A percentile compares a stretch with the other conserved stretches of the same genome.
Conservation (phyloP, 345 rosid species). For the Balakata baccata region DNA sequence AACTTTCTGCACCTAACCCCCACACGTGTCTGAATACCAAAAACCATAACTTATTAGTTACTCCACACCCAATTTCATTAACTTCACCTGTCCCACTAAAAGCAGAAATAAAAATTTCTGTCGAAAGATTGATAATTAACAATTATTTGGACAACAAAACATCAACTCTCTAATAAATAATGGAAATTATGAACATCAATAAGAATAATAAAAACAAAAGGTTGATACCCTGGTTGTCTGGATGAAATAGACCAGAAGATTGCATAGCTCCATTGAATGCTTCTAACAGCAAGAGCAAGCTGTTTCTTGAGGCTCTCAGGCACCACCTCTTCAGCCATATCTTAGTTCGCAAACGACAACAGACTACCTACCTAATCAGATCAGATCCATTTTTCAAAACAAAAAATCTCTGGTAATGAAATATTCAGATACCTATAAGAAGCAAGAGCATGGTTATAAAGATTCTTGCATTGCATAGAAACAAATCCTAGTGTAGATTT, state of each 20-base stretch:
- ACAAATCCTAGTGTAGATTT: neutral
- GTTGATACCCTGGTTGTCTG: constrained; percentile 65
- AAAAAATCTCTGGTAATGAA: neutral
- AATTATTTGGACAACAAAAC: neutral
- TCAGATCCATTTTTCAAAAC: constrained; percentile 7
- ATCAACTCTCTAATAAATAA: neutral
- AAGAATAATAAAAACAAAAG: neutral
- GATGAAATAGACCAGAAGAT: constrained; percentile 88
- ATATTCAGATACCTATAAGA: neutral
- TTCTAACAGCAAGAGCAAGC: constrained; percentile 79
- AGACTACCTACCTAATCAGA: neutral
- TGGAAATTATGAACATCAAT: constrained; percentile 5
- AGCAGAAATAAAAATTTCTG: neutral
- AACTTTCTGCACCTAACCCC: neutral
- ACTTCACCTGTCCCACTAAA: neutral
- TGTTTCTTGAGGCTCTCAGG: constrained; percentile 64
- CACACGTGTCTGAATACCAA: constrained; percentile 6
- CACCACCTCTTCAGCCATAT: constrained; percentile 39
- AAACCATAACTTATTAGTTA: neutral
- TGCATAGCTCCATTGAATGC: constrained; percentile 87
- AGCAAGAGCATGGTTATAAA: neutral
- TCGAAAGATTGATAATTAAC: neutral
- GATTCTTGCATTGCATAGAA: constrained; percentile 6
- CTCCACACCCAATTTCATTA: neutral
- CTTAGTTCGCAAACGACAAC: constrained; percentile 3